Evolutionary conservation across 2,329 filamentous ascomycete species (phyloP).

Genomic region (Hymenoscyphus fructigenus): DNA sequence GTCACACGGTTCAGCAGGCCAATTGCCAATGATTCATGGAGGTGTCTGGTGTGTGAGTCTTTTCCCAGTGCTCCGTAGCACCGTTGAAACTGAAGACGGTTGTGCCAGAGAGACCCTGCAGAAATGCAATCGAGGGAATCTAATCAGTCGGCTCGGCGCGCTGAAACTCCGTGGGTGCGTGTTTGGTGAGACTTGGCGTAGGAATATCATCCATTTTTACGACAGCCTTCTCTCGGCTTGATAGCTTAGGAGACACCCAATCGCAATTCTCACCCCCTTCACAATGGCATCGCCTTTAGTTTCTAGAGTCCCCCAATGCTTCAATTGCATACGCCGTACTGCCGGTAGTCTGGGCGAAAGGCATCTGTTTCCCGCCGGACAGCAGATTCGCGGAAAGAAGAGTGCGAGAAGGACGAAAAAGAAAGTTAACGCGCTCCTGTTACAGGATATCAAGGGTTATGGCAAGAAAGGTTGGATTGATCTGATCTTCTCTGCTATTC

Average conservation of each 20-base stretch:
- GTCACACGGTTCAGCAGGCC: not conserved
- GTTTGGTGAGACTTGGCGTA: not conserved
- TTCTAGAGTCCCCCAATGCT: constrained; percentile 31
- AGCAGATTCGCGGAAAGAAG: constrained; percentile 45
- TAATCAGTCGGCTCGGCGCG: not conserved
- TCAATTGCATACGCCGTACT: constrained; percentile 33
- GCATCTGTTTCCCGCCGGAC: constrained; percentile 24
- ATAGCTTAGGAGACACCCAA: constrained; percentile 9
- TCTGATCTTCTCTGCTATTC: not conserved
- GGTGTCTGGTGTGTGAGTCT: not conserved
- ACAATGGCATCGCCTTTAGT: constrained; percentile 34
- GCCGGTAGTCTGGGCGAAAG: constrained; percentile 25
- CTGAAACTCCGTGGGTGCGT: constrained; percentile 6
- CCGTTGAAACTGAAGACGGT: not conserved
- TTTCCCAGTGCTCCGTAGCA: not conserved
- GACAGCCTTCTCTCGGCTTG: not conserved
- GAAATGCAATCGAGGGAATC: not conserved
- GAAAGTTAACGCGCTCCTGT: constrained; percentile 48
- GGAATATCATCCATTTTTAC: constrained; percentile 6
- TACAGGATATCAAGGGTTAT: constrained; percentile 52
- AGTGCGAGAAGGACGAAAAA: constrained; percentile 42
- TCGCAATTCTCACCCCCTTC: constrained; percentile 5
- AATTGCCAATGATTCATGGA: not conserved
- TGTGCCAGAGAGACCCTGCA: not conserved
- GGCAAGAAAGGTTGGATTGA: constrained; percentile 43